Conservation (phyloP, 805 yeast genomes). For the Ogataea pignaliae region DNA sequence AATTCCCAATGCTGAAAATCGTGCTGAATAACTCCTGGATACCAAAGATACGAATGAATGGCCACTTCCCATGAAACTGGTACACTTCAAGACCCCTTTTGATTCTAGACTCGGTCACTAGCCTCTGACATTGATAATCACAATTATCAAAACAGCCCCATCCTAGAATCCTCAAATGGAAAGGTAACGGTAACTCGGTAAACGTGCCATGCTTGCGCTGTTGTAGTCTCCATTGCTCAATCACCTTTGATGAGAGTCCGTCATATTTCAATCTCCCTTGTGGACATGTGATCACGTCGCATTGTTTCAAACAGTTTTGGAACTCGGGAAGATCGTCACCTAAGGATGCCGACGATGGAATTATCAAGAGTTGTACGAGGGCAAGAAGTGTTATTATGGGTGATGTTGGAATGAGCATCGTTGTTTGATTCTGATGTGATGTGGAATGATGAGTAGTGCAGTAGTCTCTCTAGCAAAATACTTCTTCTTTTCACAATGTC, state of each 20-base stretch:
- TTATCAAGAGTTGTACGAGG: neutral
- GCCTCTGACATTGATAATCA: conserved; percentile 88
- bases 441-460: too few species aligned
- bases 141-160: conserved; percentile 84
- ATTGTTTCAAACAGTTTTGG: conserved; percentile 49
- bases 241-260: conserved; percentile 16
- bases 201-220: conserved; percentile 36
- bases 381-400: neutral
- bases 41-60: conserved; percentile 72
- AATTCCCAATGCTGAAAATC: conserved; percentile 69
- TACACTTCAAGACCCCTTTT: conserved; percentile 46
- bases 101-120: conserved; percentile 55
- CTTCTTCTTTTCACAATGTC: too few species aligned
- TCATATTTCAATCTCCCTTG: conserved; percentile 17
- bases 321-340: conserved; percentile 62
- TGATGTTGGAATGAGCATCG: neutral
- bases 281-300: conserved; percentile 35
- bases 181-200: conserved; percentile 35
- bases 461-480: too few species aligned
- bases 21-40: conserved; percentile 82
- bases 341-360: conserved; percentile 38
- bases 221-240: conserved; percentile 22
- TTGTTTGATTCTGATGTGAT: too few species aligned
- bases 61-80: conserved; percentile 99
- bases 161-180: conserved; percentile 40